Percentiles rank a stretch among this genome's conserved stretches.
These are phyloP conservation scores for Galerina sulciceps DNA, from an alignment of 768 basidiomycete genomes.

Conservation along the genomic window DNA sequence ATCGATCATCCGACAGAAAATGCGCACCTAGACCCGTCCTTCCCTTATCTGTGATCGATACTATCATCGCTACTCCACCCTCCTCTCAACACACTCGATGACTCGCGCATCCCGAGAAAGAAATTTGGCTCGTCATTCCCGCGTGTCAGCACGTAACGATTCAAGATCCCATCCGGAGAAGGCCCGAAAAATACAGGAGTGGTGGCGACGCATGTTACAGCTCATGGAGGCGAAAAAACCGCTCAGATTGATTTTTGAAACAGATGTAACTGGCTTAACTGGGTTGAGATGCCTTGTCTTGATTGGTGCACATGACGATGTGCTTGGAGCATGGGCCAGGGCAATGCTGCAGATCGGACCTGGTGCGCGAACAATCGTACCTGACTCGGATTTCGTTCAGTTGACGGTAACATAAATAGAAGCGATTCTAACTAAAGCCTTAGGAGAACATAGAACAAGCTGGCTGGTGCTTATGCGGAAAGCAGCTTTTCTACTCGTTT, in stretches of 20 bases:
- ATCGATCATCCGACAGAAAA: too few relatives aligned
- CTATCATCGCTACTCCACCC: too few relatives aligned
- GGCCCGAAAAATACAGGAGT: slow-evolving; percentile 67
- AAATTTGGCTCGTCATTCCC: too few relatives aligned
- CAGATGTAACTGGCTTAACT: slow-evolving; percentile 54
- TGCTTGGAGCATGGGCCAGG: slow-evolving; percentile 51
- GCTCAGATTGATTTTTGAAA: slow-evolving; percentile 54
- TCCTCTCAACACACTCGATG: too few relatives aligned
- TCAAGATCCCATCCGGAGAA: slow-evolving; percentile 58
- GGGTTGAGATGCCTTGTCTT: slow-evolving; percentile 73
- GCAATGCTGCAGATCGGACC: slow-evolving; percentile 34
- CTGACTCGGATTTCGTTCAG: background rate
- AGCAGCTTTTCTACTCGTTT: slow-evolving; percentile 52
- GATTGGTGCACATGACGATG: slow-evolving; percentile 54
- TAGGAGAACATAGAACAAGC: slow-evolving; percentile 40
- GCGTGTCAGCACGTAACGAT: slow-evolving; percentile 58
- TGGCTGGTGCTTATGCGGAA: slow-evolving; percentile 69
- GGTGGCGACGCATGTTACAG: slow-evolving; percentile 63
- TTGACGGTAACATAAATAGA: background rate
- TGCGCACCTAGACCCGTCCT: too few relatives aligned
- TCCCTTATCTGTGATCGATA: too few relatives aligned
- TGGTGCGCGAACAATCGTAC: slow-evolving; percentile 29
- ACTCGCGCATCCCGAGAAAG: too few relatives aligned
- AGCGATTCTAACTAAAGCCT: slow-evolving; percentile 48
- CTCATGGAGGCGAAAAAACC: slow-evolving; percentile 42